phyloP scores from a whole-genome alignment of 495 filamentous ascomycete species.

The Aeminium ludgeri region DNA sequence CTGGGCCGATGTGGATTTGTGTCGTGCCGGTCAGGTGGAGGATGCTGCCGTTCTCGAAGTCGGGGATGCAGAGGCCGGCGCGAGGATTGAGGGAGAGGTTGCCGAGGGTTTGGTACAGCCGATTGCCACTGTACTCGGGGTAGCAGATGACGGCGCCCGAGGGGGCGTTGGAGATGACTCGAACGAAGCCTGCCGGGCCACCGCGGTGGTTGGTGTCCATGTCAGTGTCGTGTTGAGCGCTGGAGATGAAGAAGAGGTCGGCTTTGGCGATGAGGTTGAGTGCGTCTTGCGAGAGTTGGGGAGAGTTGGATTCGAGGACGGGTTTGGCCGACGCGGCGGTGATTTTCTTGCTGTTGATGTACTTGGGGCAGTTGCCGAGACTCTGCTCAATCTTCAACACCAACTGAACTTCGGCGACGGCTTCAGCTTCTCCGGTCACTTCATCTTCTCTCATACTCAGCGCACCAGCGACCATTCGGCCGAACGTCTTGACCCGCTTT shows the following conservation, averaged over 20 bases:
- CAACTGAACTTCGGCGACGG: constrained; percentile 40
- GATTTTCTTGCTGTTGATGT: constrained; percentile 56
- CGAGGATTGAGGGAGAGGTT: constrained; percentile 49
- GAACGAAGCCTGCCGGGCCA: constrained; percentile 55
- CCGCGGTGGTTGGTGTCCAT: constrained; percentile 84
- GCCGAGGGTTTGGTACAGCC: constrained; percentile 65
- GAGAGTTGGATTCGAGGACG: constrained; percentile 32
- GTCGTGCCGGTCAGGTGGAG: constrained; percentile 53
- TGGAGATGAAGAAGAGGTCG: constrained; percentile 64
- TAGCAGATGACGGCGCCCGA: constrained; percentile 41
- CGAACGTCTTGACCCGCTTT: constrained; percentile 50
- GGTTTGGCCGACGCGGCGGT: constrained; percentile 35
- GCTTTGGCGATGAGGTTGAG: constrained; percentile 43
- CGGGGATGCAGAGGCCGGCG: constrained; percentile 50
- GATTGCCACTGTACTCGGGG: constrained; percentile 69
- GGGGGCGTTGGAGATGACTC: constrained; percentile 39
- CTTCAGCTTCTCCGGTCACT: constrained; percentile 17
- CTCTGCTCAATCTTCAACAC: constrained; percentile 49
- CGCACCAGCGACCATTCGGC: constrained; percentile 43
- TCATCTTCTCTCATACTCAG: constrained; percentile 23
- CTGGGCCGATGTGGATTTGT: constrained; percentile 44
- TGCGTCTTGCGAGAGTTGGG: constrained; percentile 30
- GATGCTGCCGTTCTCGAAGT: constrained; percentile 52
- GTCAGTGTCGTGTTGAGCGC: constrained; percentile 37
- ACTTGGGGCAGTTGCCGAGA: constrained; percentile 54